These are phyloP conservation scores for carrot (Daucus carota) DNA, from an alignment of 129 eudicot genomes.

Conservation along the genomic window DNA sequence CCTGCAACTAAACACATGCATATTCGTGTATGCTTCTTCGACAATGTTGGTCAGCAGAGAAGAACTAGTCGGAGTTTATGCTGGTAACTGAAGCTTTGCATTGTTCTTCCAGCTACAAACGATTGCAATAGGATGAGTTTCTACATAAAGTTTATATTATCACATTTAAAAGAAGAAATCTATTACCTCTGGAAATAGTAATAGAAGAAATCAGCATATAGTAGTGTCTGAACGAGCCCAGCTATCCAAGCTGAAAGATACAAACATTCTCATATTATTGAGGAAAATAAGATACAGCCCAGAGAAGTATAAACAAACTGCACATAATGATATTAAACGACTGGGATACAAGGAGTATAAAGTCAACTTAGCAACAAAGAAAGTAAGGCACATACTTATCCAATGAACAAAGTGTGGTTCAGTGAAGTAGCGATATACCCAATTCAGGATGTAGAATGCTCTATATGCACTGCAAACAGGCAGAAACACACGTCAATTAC, in stretches of 20 bases:
- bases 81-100: conserved; percentile 83
- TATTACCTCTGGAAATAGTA: conserved; percentile 93
- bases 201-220: conserved; percentile 97
- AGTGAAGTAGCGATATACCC: conserved; percentile 96
- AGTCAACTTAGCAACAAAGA: conserved; percentile 10
- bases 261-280: not conserved
- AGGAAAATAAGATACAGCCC: not conserved
- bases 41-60: not conserved
- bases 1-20: not conserved
- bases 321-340: not conserved
- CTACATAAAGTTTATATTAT: not conserved
- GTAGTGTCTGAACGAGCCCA: conserved; percentile 84
- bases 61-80: conserved; percentile 30
- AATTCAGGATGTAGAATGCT: conserved; percentile 74
- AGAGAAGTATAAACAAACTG: not conserved
- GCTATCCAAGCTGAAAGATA: conserved; percentile 77
- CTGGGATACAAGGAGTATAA: not conserved
- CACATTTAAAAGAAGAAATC: not conserved
- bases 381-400: conserved; percentile 50
- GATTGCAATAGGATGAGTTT: not conserved
- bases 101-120: conserved; percentile 92
- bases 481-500: not conserved
- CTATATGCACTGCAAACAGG: conserved; percentile 74
- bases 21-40: not conserved
- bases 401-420: conserved; percentile 93